Percentiles rank a stretch among this genome's conserved stretches.
Evolutionary conservation across 2,329 filamentous ascomycete species (phyloP).

Genomic region (Phoma sp.): DNA sequence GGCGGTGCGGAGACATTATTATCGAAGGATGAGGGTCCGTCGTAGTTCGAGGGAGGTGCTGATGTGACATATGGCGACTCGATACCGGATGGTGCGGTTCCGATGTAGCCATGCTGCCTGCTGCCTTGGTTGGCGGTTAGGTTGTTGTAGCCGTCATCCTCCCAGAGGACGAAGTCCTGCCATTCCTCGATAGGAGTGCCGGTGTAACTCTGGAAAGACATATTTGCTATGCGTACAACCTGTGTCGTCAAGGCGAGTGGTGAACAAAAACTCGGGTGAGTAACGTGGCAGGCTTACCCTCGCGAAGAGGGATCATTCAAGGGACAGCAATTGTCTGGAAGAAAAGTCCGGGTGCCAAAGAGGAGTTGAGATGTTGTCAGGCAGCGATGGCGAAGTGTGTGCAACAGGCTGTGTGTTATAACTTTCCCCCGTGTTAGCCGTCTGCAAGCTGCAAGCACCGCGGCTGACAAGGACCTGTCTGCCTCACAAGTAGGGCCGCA

Average conservation of each 20-base stretch:
- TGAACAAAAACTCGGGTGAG: not conserved
- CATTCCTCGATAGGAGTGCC: slow-evolving; percentile 33
- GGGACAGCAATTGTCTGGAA: not conserved
- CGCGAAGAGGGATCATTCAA: slow-evolving; percentile 14
- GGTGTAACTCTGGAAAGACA: slow-evolving; percentile 28
- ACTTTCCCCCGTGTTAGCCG: not conserved
- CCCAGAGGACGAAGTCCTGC: slow-evolving; percentile 41
- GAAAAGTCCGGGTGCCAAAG: too few relatives aligned
- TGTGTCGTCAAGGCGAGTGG: not conserved
- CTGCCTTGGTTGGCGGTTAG: not conserved
- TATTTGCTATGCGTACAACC: not conserved
- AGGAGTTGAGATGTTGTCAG: not conserved
- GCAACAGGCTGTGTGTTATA: slow-evolving; percentile 15
- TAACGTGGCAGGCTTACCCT: not conserved
- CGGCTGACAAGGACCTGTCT: slow-evolving; percentile 15
- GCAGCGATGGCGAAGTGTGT: slow-evolving; percentile 1
- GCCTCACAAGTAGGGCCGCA: slow-evolving; percentile 14
- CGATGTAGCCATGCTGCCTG: not conserved
- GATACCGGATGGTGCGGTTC: not conserved
- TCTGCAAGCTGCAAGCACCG: slow-evolving; percentile 9
- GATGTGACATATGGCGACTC: slow-evolving; percentile 22
- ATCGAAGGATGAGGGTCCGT: slow-evolving; percentile 36
- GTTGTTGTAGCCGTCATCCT: slow-evolving; percentile 39
- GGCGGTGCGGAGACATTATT: slow-evolving; percentile 39
- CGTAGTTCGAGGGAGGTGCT: slow-evolving; percentile 33